Evolutionary conservation across 1,284 basidiomycete species (phyloP), one percentile per base, ranked within the genome.

Genomic region (Ustilago esculenta): DNA sequence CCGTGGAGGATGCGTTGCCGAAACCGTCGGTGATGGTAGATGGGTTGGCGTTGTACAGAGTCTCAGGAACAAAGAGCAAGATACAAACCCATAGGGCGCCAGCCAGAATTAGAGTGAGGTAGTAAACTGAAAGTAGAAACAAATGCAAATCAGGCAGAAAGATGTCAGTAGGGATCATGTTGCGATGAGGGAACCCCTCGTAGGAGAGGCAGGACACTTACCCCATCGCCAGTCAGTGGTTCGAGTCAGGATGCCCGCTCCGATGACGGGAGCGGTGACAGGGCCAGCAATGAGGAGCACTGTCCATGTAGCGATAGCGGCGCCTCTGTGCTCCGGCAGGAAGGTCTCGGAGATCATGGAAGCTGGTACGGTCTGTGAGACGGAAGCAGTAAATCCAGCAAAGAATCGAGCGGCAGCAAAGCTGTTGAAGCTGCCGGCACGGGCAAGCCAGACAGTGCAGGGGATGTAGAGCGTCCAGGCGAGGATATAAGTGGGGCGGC

Each of bases 391-490:
- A 47, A 74, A 74, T 21, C 72, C 72, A 15, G 67, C 63, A 44
- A 68, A 73, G 60, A 57, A 75, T 17, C 71, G 57, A 14, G 64
- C 73, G 6, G 71, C 64, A 32, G 57, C 51, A 33, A 75, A 75
- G 57, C 57, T 64, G 42, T 65, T 37, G 55, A 34, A 72, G 43
- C 54, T 59, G 4, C 65, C 60, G 2, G 79, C 71, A 8, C 75
- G 55, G 0, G 81, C 75, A 42, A 77, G 61, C 82, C 82, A 83
- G 27, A 82, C 57, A 14, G 71, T 72, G 51, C 76, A 79, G 1
- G 79, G 80, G 12, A 83, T 60, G 70, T 80, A 82, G 23, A 82
- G 72, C 3, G 75, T 51, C 40, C 81, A 81, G n/a, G 78, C 78
- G 42, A 82, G 34, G 37, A 83, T 53, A 67, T 81, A 82, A 7